Conservation (phyloP, 2,329 filamentous ascomycete genomes). For the Albifimbria verrucaria region DNA sequence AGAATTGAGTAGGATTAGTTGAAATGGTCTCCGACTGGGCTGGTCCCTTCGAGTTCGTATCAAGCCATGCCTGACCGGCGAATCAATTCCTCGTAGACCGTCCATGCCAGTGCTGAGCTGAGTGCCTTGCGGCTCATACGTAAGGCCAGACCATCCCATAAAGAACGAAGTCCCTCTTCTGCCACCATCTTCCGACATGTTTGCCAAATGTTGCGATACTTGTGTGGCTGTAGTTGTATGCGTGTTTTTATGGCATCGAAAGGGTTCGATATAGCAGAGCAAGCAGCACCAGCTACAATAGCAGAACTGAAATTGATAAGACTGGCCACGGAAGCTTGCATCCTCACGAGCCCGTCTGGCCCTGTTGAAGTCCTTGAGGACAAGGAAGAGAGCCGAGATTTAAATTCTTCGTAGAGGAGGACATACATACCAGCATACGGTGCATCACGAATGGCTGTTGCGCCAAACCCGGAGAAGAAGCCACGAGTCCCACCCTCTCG, state of each 20-base stretch:
- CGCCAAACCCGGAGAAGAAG: slow-evolving; percentile 92
- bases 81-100: slow-evolving; percentile 90
- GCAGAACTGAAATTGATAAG: slow-evolving; percentile 85
- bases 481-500: slow-evolving; percentile 71
- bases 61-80: slow-evolving; percentile 42
- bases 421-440: slow-evolving; percentile 96
- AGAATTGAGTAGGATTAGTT: too few relatives aligned
- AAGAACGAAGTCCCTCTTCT: slow-evolving; percentile 74
- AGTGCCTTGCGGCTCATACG: slow-evolving; percentile 89
- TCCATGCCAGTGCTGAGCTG: slow-evolving; percentile 95
- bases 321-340: slow-evolving; percentile 38
- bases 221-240: slow-evolving; percentile 81
- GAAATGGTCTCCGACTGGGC: too few relatives aligned
- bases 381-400: slow-evolving; percentile 51
- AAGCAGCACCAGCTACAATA: slow-evolving; percentile 73
- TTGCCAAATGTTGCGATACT: slow-evolving; percentile 79
- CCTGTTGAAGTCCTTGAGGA: slow-evolving; percentile 10
- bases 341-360: slow-evolving; percentile 15
- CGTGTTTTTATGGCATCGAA: slow-evolving; percentile 97
- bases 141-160: slow-evolving; percentile 83
- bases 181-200: slow-evolving; percentile 73
- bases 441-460: slow-evolving; percentile 90
- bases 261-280: slow-evolving; percentile 88
- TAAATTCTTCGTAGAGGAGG: slow-evolving; percentile 84
- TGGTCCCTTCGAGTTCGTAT: too few relatives aligned